Base-by-base conservation (phyloP, 495 filamentous ascomycete genomes). In the Echria macrotheca region DNA sequence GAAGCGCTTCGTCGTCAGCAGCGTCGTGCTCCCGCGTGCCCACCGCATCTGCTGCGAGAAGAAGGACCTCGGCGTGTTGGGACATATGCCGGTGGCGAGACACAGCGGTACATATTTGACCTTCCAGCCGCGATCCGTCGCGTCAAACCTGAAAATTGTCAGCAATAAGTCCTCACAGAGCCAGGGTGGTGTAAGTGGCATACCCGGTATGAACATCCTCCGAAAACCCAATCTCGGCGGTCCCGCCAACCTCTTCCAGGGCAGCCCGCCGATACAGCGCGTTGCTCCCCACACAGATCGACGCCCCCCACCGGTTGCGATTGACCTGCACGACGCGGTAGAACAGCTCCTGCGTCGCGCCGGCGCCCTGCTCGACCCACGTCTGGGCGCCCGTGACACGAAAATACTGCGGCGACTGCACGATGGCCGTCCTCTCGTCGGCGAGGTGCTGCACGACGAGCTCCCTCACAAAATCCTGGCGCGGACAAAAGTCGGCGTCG, bases 1-100 rank as follows among this genome's bases (percentile, higher is more conserved):
- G 24, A 63, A 65, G 22, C 57, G 59, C 43, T 56, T 63, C 14
- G 61, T 65, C 0, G 59, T 65, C 1, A 65, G 38, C 14, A 65
- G 55, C 19, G 59, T 65, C 0, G 61, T 65, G 50, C 54, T 58
- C 9, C 61, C 61, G 25, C 61, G 46, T 7, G 61, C 61, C 61
- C 61, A 65, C 26, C 61, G 61, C 61, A 65, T 65, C 49, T 65
- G 61, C 54, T 65, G 61, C 8, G 59, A 62, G 45, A 65, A 65
- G 46, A 65, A 65, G 2, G 61, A 62, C 6, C 61, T 53, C 2
- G 61, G 61, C 3, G 61, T 65, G 47, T 65, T 65, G 11, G 61
- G 61, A 46, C 61, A 64, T 50, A 64, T 64, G 14, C 61, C 61
- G 14, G 61, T 64, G 0, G 61, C 61, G 54, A 65, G 42, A 19